Percentiles rank a stretch among this genome's conserved stretches.
phyloP scores from a whole-genome alignment of 2,329 filamentous ascomycete genomes.

The Xylaria sp. region DNA sequence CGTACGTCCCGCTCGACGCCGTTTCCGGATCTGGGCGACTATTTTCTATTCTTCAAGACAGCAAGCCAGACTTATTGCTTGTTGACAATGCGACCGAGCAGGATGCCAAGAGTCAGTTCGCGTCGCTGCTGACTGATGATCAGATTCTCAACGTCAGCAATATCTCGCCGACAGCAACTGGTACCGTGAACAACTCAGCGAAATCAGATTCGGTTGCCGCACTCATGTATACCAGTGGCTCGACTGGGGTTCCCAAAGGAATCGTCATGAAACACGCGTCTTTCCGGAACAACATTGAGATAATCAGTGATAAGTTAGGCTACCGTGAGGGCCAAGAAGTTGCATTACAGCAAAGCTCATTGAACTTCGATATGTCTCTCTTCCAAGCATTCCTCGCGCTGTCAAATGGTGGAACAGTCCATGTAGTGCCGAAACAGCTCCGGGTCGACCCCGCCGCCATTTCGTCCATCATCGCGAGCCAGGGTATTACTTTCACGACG shows the following conservation, averaged over 20 bases:
- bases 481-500: conserved; percentile 50
- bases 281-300: conserved; percentile 48
- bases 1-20: conserved; percentile 57
- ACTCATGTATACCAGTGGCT: conserved; percentile 43
- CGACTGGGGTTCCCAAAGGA: conserved; percentile 51
- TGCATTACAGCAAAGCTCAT: conserved; percentile 55
- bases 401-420: conserved; percentile 51
- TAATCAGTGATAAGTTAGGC: neutral
- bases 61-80: conserved; percentile 11
- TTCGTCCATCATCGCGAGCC: conserved; percentile 49
- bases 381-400: conserved; percentile 53
- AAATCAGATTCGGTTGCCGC: conserved; percentile 13
- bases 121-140: conserved; percentile 4
- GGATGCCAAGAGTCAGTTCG: conserved; percentile 5
- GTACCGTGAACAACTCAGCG: conserved; percentile 19
- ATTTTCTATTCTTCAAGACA: neutral
- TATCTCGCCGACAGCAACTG: conserved; percentile 30
- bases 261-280: conserved; percentile 45
- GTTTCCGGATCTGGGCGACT: conserved; percentile 1
- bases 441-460: conserved; percentile 53
- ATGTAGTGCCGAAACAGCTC: conserved; percentile 48
- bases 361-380: conserved; percentile 56
- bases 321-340: conserved; percentile 39
- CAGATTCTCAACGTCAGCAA: conserved; percentile 12
- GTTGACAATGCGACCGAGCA: conserved; percentile 9